phyloP scores from a whole-genome alignment of 805 yeast genomes.

The Ogataea minuta region DNA sequence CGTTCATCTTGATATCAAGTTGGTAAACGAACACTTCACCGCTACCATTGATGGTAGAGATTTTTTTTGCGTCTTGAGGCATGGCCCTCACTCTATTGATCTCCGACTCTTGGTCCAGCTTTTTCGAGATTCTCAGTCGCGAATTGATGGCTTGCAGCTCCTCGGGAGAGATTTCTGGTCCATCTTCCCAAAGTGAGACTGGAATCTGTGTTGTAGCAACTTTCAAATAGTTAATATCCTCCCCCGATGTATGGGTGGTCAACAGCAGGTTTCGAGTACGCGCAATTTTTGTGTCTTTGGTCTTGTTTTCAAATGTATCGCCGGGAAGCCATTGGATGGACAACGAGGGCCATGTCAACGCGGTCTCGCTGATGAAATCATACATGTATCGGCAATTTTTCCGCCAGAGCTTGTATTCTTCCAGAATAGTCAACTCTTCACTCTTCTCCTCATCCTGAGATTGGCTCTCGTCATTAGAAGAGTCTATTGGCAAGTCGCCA shows the following conservation, averaged over 20 bases:
- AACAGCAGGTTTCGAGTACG: conserved; percentile 49
- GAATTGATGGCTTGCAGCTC: conserved; percentile 42
- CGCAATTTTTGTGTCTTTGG: conserved; percentile 29
- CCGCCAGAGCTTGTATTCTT: conserved; percentile 78
- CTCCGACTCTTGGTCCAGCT: conserved; percentile 60
- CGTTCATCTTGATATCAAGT: conserved; percentile 22
- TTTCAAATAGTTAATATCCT: conserved; percentile 63
- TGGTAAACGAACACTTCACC: conserved; percentile 62
- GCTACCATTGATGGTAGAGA: conserved; percentile 66
- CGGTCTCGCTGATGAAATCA: conserved; percentile 78
- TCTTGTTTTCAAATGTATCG: conserved; percentile 24
- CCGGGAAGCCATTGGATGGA: conserved; percentile 76
- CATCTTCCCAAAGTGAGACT: conserved; percentile 30
- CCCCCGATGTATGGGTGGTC: conserved; percentile 75
- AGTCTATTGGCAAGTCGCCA: conserved; percentile 23
- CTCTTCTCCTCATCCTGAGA: conserved; percentile 26
- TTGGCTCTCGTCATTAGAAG: conserved; percentile 16
- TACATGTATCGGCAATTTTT: conserved; percentile 80
- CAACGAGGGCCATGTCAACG: conserved; percentile 77
- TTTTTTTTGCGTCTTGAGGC: conserved; percentile 55
- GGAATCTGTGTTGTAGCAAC: conserved; percentile 64
- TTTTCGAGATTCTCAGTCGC: conserved; percentile 58
- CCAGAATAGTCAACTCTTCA: conserved; percentile 47
- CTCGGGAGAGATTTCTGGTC: conserved; percentile 25
- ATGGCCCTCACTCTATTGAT: conserved; percentile 69